Conservation (phyloP, 805 yeast genomes). For the Cephaloascus fragrans region DNA sequence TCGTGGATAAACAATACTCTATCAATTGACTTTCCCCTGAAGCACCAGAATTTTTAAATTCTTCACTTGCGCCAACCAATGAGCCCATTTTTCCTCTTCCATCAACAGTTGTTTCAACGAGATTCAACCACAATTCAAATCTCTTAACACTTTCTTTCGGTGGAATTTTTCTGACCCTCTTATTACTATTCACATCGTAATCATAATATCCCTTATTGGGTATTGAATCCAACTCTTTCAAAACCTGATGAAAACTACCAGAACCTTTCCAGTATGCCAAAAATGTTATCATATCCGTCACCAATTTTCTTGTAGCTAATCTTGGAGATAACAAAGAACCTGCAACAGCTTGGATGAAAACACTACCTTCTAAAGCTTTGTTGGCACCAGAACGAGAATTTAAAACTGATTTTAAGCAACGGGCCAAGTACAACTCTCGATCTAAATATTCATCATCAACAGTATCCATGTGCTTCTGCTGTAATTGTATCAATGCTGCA, state of each 20-base stretch:
- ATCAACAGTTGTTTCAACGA: constrained; percentile 58
- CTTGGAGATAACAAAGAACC: constrained; percentile 70
- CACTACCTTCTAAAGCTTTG: constrained; percentile 34
- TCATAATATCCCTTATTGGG: constrained; percentile 12
- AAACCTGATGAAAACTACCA: constrained; percentile 43
- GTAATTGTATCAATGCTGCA: constrained; percentile 40
- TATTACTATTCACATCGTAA: constrained; percentile 11
- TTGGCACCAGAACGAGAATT: constrained; percentile 56
- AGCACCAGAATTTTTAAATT: constrained; percentile 42
- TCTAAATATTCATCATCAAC: constrained; percentile 47
- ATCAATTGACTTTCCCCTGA: constrained; percentile 52
- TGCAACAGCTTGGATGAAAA: constrained; percentile 50
- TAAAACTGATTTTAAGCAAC: constrained; percentile 67
- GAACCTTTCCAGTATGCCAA: background rate
- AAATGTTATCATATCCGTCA: constrained; percentile 62
- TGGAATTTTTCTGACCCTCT: constrained; percentile 25
- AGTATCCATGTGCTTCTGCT: constrained; percentile 36
- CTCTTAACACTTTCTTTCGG: constrained; percentile 29
- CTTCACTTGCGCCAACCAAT: constrained; percentile 86
- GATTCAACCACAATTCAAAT: constrained; percentile 62
- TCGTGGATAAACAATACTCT: constrained; percentile 64
- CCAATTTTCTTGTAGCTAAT: constrained; percentile 65
- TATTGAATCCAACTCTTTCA: constrained; percentile 40
- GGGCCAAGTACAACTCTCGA: constrained; percentile 65
- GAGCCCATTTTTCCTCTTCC: constrained; percentile 91